Base-by-base conservation (phyloP, 2,329 filamentous ascomycete species). In the Chalara sp. region DNA sequence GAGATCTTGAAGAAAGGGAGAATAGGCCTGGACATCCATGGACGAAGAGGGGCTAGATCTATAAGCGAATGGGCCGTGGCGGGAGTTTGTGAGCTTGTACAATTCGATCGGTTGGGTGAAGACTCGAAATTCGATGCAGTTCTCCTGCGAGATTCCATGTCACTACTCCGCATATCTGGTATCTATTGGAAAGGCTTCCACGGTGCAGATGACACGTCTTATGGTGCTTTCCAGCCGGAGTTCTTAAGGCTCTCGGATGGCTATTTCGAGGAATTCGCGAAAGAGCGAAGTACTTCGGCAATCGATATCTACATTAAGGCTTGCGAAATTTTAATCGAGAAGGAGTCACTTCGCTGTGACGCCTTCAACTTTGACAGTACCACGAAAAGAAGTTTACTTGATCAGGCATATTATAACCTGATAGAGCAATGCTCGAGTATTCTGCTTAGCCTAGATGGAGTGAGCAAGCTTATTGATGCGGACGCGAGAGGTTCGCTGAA, bases 81-180 rank as follows among this genome's bases (percentile, higher is more conserved):
- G 57, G 89, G 89, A 7, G 83, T 91, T 41, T 95, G 87, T 65
- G 78, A 86, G 53, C 71, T 97, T 42, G 78, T 97, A 12, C 75
- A 84, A 32, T 79, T 78, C 42, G 88, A 96, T 65, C 82, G 93
- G 47, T 73, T 70, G 39, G 75, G 73, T 64, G 47, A 69, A 68
- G 67, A 76, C 51, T 60, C 69, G 63, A 60, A 79, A 1, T 82
- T 86, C 57, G 80, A 89, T 57, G 68, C 78, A 0, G 67, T 70
- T 3, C 70, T 91, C n/a, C 79, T 97, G 48, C 82, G 79, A 56
- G 82, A 88, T 50, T 79, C 87, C 0, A 81, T 97, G 47, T 79
- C 83, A 52, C 89, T 96, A 80, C 78, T 97, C 54, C 84, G 95
- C 59, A 80, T 90, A n/a, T 78, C 96, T 44, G 82, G 84, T 49